A percentile compares a stretch with the other conserved stretches of the same genome.
phyloP scores from a whole-genome alignment of 129 eudicot species.

The Kitagawia praeruptora region DNA sequence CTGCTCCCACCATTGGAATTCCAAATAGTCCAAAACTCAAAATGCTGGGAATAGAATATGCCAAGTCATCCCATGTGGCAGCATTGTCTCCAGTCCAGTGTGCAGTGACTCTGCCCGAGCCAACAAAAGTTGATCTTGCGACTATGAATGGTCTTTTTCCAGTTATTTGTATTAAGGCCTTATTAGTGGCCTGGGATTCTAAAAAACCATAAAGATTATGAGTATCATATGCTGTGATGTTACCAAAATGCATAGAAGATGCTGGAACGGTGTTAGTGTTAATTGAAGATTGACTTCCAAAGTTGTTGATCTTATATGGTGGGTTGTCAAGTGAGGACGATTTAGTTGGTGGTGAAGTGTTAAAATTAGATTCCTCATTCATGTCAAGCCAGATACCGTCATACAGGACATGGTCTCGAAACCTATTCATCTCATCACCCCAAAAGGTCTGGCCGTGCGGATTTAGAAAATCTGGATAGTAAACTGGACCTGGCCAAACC shows the following conservation, averaged over 20 bases:
- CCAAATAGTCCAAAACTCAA: constrained; percentile 72
- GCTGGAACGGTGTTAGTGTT: constrained; percentile 56
- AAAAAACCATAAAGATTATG: constrained; percentile 78
- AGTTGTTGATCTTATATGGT: constrained; percentile 72
- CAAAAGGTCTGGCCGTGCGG: constrained; percentile 48
- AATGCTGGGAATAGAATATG: constrained; percentile 62
- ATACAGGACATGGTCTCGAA: constrained; percentile 39
- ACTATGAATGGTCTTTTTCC: constrained; percentile 69
- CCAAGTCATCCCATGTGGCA: constrained; percentile 84
- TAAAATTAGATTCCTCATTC: constrained; percentile 79
- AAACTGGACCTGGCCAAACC: constrained; percentile 84
- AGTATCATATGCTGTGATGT: constrained; percentile 55
- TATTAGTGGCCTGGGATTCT: constrained; percentile 60
- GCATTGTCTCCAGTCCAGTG: constrained; percentile 98
- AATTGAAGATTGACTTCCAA: constrained; percentile 37
- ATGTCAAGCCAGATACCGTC: constrained; percentile 93
- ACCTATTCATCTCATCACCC: constrained; percentile 55
- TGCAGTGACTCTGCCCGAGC: constrained; percentile 71
- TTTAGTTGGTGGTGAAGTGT: constrained; percentile 40
- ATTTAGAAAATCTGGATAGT: constrained; percentile 74
- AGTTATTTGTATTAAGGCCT: constrained; percentile 31
- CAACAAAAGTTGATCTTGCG: constrained; percentile 71
- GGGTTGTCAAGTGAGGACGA: constrained; percentile 63
- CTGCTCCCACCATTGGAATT: constrained; percentile 88
- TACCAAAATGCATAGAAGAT: constrained; percentile 58